Percentiles rank a stretch among this genome's conserved stretches.
Conservation (phyloP, 768 basidiomycete genomes). For the Amanita muscaria region DNA sequence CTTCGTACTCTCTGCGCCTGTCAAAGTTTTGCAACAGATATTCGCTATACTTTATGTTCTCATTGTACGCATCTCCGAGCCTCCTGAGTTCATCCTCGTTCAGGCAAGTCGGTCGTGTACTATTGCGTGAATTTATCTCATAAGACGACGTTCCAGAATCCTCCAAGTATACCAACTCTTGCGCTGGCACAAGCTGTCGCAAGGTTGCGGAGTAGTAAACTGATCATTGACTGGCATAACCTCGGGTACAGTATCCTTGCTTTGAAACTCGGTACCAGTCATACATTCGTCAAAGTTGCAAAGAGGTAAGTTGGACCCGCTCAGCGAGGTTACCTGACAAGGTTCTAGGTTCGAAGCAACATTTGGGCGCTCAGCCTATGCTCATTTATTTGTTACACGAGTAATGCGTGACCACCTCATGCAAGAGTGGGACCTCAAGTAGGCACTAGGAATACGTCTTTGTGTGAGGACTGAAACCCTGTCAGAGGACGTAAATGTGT, state of each 20-base stretch:
- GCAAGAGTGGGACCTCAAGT: slow-evolving; percentile 72
- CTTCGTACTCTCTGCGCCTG: slow-evolving; percentile 65
- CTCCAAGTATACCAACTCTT: slow-evolving; percentile 92
- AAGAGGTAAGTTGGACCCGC: slow-evolving; percentile 44
- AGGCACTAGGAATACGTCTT: slow-evolving; percentile 20
- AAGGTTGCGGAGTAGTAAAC: slow-evolving; percentile 59
- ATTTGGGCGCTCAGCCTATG: slow-evolving; percentile 77
- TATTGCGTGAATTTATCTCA: neutral
- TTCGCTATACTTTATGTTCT: slow-evolving; percentile 53
- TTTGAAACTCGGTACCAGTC: slow-evolving; percentile 61
- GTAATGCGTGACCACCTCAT: slow-evolving; percentile 74
- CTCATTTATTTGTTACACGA: slow-evolving; percentile 87
- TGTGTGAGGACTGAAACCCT: neutral
- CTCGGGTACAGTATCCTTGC: slow-evolving; percentile 90
- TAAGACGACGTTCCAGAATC: slow-evolving; percentile 52
- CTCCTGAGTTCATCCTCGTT: slow-evolving; percentile 80
- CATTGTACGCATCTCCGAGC: slow-evolving; percentile 46
- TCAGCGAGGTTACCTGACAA: neutral
- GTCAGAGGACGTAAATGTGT: slow-evolving; percentile 70
- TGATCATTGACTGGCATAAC: slow-evolving; percentile 99
- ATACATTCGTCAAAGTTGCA: slow-evolving; percentile 66
- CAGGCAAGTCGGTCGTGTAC: slow-evolving; percentile 48
- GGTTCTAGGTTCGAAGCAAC: slow-evolving; percentile 64
- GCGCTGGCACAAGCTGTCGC: slow-evolving; percentile 74
- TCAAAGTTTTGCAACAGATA: slow-evolving; percentile 73